These are phyloP conservation scores for Phaeophleospora eucalypticola DNA, from an alignment of 2,329 filamentous ascomycete species.

Conservation along the genomic window DNA sequence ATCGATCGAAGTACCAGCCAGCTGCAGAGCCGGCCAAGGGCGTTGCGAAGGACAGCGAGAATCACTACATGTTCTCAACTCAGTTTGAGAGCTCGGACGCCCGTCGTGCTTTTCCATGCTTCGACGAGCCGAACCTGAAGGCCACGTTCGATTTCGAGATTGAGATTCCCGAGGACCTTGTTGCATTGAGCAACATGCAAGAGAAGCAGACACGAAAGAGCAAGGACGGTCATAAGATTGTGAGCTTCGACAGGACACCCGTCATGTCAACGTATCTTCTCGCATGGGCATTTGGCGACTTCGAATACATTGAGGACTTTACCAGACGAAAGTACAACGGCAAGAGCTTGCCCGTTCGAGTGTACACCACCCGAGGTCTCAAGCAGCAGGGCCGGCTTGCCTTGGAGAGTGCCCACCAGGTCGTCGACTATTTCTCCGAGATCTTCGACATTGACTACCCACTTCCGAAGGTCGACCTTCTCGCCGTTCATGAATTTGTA, in stretches of 20 bases:
- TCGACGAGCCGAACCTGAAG: slow-evolving; percentile 96
- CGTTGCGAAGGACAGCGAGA: slow-evolving; percentile 67
- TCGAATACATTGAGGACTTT: slow-evolving; percentile 90
- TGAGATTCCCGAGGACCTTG: slow-evolving; percentile 82
- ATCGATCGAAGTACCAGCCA: slow-evolving; percentile 90
- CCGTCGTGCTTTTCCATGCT: slow-evolving; percentile 91
- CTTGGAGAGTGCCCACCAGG: slow-evolving; percentile 83
- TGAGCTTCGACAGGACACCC: slow-evolving; percentile 78
- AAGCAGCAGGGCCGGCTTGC: slow-evolving; percentile 89
- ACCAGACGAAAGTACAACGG: slow-evolving; percentile 89
- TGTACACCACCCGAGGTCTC: slow-evolving; percentile 93
- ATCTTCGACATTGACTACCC: slow-evolving; percentile 92
- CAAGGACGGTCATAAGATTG: slow-evolving; percentile 59
- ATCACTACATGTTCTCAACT: slow-evolving; percentile 73
- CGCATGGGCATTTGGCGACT: slow-evolving; percentile 93
- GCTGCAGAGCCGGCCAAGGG: slow-evolving; percentile 65
- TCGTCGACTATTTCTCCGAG: slow-evolving; percentile 95
- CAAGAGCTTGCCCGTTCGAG: slow-evolving; percentile 83
- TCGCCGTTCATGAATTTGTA: slow-evolving; percentile 91
- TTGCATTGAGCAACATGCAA: slow-evolving; percentile 93
- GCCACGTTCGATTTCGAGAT: slow-evolving; percentile 92
- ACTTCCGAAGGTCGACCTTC: slow-evolving; percentile 82
- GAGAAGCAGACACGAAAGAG: slow-evolving; percentile 68
- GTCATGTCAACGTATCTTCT: slow-evolving; percentile 87
- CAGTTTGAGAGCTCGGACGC: slow-evolving; percentile 98